Evolutionary conservation across 1,139 yeast species (phyloP).

Genomic region (Barnettozyma hawaiiensis): DNA sequence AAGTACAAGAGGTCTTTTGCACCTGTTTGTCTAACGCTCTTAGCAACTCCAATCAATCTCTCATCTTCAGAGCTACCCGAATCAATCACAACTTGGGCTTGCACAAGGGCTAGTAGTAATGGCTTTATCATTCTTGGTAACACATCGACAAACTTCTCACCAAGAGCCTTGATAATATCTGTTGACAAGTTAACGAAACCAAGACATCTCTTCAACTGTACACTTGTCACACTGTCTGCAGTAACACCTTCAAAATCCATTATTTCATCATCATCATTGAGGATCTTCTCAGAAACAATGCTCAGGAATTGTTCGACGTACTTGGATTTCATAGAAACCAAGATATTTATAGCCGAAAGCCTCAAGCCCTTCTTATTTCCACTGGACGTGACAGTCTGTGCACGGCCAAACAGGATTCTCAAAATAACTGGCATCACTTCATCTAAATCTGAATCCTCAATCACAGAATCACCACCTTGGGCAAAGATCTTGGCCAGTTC

Average conservation of each 20-base stretch:
- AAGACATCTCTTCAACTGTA: slow-evolving; percentile 46
- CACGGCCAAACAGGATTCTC: slow-evolving; percentile 81
- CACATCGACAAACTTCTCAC: slow-evolving; percentile 48
- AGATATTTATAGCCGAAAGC: slow-evolving; percentile 65
- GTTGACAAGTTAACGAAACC: slow-evolving; percentile 70
- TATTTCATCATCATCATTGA: slow-evolving; percentile 29
- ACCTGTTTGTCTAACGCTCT: slow-evolving; percentile 54
- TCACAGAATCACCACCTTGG: slow-evolving; percentile 43
- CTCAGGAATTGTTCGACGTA: slow-evolving; percentile 55
- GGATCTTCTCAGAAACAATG: slow-evolving; percentile 56
- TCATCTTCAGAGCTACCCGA: slow-evolving; percentile 25
- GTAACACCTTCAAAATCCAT: slow-evolving; percentile 25
- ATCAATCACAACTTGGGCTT: slow-evolving; percentile 46
- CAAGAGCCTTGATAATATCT: slow-evolving; percentile 59
- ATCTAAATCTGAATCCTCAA: slow-evolving; percentile 57
- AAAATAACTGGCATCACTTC: slow-evolving; percentile 66
- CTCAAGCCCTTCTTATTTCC: slow-evolving; percentile 72
- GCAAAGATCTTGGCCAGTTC: slow-evolving; percentile 65
- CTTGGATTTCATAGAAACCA: slow-evolving; percentile 55
- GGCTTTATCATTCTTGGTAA: slow-evolving; percentile 21
- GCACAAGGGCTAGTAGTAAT: slow-evolving; percentile 41
- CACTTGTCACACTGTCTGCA: slow-evolving; percentile 16
- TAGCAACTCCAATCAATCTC: slow-evolving; percentile 41
- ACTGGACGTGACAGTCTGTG: slow-evolving; percentile 53
- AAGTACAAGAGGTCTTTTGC: slow-evolving; percentile 50